Evolutionary conservation across 2,329 filamentous ascomycete species (phyloP).

Genomic region (Elsinoe australis): DNA sequence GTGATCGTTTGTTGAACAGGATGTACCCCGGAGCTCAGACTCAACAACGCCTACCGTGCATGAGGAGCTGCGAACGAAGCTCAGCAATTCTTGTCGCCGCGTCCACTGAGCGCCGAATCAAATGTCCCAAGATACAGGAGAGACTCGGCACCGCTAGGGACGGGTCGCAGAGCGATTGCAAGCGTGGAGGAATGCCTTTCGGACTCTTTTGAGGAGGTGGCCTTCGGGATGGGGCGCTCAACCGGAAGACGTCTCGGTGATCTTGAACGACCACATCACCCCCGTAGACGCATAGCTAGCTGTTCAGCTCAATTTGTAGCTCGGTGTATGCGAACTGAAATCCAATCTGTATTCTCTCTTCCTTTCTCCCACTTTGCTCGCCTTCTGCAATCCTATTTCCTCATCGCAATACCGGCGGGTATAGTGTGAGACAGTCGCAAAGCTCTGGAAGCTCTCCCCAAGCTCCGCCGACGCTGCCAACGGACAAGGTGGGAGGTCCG

Average conservation of each 20-base stretch:
- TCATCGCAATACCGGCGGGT: too few species aligned
- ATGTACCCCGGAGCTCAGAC: neutral
- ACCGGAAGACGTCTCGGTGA: neutral
- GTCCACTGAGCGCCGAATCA: too few species aligned
- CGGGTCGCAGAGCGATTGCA: neutral
- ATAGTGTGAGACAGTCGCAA: too few species aligned
- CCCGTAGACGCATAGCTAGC: too few species aligned
- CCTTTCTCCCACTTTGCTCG: neutral
- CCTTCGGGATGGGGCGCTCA: neutral
- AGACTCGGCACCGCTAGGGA: conserved; percentile 5
- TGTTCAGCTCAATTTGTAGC: neutral
- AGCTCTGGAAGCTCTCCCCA: too few species aligned
- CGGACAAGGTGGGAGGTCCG: conserved; percentile 16
- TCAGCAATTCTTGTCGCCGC: conserved; percentile 8
- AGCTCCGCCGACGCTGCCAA: conserved; percentile 6
- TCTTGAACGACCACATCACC: too few species aligned
- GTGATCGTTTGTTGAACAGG: neutral
- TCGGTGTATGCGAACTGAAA: neutral
- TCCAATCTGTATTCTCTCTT: neutral
- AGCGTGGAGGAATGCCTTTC: neutral
- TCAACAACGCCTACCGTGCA: conserved; percentile 1
- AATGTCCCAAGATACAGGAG: conserved; percentile 2
- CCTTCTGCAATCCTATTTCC: neutral
- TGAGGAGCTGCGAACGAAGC: neutral
- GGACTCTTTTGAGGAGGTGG: neutral